These are phyloP conservation scores for Coemansia sp. DNA, from an alignment of 192 early-diverging fungal genomes.

Conservation along the genomic window DNA sequence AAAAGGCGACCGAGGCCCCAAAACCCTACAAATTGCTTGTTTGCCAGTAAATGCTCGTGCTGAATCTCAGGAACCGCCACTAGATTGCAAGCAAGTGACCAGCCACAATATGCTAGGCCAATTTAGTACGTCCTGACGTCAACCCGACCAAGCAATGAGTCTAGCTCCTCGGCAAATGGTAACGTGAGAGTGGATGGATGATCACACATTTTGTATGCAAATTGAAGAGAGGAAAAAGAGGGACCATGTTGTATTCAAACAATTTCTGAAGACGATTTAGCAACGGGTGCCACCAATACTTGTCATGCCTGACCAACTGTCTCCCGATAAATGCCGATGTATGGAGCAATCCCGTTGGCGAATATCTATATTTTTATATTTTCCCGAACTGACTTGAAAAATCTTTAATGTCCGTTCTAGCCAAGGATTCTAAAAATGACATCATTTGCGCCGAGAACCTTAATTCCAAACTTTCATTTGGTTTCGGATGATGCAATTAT, in stretches of 20 bases:
- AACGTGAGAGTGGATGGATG: neutral
- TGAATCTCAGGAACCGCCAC: neutral
- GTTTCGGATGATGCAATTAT: neutral
- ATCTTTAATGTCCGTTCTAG: neutral
- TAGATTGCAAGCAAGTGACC: neutral
- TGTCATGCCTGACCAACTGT: neutral
- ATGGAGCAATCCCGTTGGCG: neutral
- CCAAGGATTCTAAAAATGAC: neutral
- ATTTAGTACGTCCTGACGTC: neutral
- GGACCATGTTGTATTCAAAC: neutral
- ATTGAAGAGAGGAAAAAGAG: neutral
- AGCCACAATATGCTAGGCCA: neutral
- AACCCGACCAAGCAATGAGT: neutral
- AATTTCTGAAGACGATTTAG: neutral
- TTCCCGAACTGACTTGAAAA: neutral
- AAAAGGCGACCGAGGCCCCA: neutral
- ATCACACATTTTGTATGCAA: neutral
- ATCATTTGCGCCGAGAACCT: neutral
- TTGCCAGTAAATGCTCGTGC: neutral
- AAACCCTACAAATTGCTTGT: neutral
- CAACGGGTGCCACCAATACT: conserved; percentile 1
- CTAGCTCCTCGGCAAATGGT: neutral
- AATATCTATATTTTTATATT: neutral
- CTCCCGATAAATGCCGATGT: neutral
- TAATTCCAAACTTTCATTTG: neutral